Percentiles rank a stretch among this genome's conserved stretches.
phyloP scores from a whole-genome alignment of 2,329 filamentous ascomycete species.

The Botrytis galanthina region DNA sequence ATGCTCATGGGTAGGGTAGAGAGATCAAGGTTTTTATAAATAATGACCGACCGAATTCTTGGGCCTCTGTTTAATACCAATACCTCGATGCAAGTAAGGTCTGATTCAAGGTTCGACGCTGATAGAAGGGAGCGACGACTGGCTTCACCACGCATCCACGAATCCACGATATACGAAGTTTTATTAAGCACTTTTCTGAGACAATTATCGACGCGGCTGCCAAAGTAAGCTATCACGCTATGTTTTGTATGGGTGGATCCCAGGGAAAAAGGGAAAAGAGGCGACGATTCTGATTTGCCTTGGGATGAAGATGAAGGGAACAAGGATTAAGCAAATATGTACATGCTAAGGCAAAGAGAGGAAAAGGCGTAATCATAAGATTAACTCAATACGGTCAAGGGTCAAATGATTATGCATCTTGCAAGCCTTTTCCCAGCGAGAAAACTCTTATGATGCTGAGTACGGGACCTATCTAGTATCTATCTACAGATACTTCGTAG shows the following conservation, averaged over 20 bases:
- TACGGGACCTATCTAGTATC: too few relatives aligned
- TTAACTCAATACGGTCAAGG: constrained; percentile 13
- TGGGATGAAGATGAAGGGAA: not conserved
- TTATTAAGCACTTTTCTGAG: not conserved
- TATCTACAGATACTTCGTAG: too few relatives aligned
- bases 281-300: not conserved
- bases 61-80: not conserved
- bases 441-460: not conserved
- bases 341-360: not conserved
- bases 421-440: not conserved
- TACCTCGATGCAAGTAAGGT: not conserved
- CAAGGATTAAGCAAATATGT: not conserved
- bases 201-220: constrained; percentile 2
- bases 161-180: not conserved
- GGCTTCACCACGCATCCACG: not conserved
- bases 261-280: not conserved
- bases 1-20: not conserved
- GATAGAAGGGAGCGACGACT: not conserved
- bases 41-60: not conserved
- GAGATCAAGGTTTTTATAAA: not conserved
- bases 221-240: constrained; percentile 17
- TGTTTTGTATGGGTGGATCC: constrained; percentile 19
- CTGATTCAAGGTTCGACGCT: not conserved
- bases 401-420: constrained; percentile 7
- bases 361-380: not conserved